These are phyloP conservation scores for Pseudogymnoascus sp. DNA, from an alignment of 2,329 filamentous ascomycete species.

Conservation along the genomic window DNA sequence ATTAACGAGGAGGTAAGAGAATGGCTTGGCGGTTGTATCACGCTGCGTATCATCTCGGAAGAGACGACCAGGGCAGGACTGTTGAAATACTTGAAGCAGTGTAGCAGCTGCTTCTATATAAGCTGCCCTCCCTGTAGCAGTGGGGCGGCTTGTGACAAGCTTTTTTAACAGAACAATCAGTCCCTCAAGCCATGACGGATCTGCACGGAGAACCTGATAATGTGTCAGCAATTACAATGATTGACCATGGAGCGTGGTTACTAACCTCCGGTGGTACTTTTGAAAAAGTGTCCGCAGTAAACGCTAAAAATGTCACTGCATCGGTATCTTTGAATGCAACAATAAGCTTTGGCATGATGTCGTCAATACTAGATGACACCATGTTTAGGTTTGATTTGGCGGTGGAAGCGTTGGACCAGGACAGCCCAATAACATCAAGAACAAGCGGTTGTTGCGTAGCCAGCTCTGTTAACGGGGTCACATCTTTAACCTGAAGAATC, in stretches of 20 bases:
- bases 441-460: slow-evolving; percentile 46
- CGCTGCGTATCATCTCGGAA: slow-evolving; percentile 38
- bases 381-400: slow-evolving; percentile 24
- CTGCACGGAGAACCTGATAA: slow-evolving; percentile 39
- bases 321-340: slow-evolving; percentile 51
- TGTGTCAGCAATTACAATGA: background rate
- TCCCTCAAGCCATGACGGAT: slow-evolving; percentile 46
- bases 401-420: slow-evolving; percentile 46
- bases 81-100: slow-evolving; percentile 48
- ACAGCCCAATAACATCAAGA: slow-evolving; percentile 47
- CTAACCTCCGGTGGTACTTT: slow-evolving; percentile 42
- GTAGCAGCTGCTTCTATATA: slow-evolving; percentile 52
- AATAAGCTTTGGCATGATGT: slow-evolving; percentile 40
- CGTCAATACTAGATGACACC: slow-evolving; percentile 37
- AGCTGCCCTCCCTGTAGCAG: slow-evolving; percentile 45
- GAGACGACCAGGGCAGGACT: slow-evolving; percentile 38
- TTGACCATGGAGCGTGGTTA: slow-evolving; percentile 8
- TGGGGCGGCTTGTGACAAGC: slow-evolving; percentile 48
- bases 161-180: slow-evolving; percentile 42
- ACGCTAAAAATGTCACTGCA: slow-evolving; percentile 50
- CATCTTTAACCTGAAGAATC: slow-evolving; percentile 42
- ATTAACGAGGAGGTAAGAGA: slow-evolving; percentile 55
- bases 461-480: slow-evolving; percentile 48
- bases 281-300: slow-evolving; percentile 45
- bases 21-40: slow-evolving; percentile 39